These are phyloP conservation scores for Wallacemonas collosoma DNA, from an alignment of 208 protist genomes.

Conservation along the genomic window DNA sequence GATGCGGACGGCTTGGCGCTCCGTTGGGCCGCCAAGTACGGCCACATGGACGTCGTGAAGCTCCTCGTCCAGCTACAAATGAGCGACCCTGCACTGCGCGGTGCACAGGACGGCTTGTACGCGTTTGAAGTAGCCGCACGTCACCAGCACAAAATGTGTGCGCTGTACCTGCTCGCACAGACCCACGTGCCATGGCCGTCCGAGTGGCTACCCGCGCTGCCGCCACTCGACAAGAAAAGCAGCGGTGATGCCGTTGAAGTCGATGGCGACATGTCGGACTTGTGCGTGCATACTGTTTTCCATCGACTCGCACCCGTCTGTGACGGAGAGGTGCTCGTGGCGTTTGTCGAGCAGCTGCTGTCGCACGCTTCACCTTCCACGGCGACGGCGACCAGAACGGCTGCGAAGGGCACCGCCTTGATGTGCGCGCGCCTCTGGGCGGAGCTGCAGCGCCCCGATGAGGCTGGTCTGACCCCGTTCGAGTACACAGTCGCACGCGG, in stretches of 20 bases:
- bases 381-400: conserved; percentile 13
- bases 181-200: conserved; percentile 25
- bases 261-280: neutral
- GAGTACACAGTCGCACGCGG: conserved; percentile 72
- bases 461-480: conserved; percentile 60
- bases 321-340: conserved; percentile 43
- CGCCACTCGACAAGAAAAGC: neutral
- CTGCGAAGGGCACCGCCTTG: conserved; percentile 21
- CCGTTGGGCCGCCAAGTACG: conserved; percentile 57
- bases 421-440: conserved; percentile 39
- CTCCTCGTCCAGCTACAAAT: conserved; percentile 74
- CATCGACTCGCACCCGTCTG: conserved; percentile 50
- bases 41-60: conserved; percentile 49
- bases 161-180: conserved; percentile 52
- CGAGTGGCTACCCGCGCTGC: conserved; percentile 5
- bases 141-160: conserved; percentile 45
- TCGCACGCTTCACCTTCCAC: conserved; percentile 2
- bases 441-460: conserved; percentile 45
- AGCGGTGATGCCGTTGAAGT: neutral
- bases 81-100: conserved; percentile 43
- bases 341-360: conserved; percentile 43
- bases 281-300: conserved; percentile 29
- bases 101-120: conserved; percentile 35
- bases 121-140: conserved; percentile 73
- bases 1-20: conserved; percentile 66